Conservation (phyloP, 1,284 basidiomycete species). For the Leccinum pachyderme region DNA sequence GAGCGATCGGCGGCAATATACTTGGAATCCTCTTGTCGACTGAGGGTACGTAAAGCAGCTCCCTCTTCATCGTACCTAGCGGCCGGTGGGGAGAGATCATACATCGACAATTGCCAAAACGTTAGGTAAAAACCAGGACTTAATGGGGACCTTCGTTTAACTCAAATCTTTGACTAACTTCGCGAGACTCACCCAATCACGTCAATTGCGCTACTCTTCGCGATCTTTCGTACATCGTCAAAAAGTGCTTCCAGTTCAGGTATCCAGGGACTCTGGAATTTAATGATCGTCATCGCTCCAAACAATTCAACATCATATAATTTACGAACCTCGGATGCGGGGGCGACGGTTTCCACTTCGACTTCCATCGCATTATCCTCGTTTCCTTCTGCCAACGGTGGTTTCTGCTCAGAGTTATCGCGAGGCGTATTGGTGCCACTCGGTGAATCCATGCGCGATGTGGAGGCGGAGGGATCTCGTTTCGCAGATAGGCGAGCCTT, state of each 20-base stretch:
- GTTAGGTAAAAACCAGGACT: constrained; percentile 90
- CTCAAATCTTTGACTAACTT: constrained; percentile 3
- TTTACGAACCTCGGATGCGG: constrained; percentile 23
- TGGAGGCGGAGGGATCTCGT: constrained; percentile 57
- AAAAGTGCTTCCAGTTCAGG: constrained; percentile 68
- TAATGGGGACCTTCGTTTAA: neutral
- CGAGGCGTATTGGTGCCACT: constrained; percentile 38
- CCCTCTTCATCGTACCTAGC: constrained; percentile 70
- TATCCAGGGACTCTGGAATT: constrained; percentile 68
- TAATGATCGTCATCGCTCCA: constrained; percentile 10
- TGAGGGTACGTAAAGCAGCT: constrained; percentile 53
- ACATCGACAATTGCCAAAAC: constrained; percentile 92
- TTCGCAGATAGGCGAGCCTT: constrained; percentile 75
- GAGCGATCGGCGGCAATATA: constrained; percentile 63
- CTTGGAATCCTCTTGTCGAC: constrained; percentile 60
- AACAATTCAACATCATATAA: neutral
- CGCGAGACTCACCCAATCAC: constrained; percentile 62
- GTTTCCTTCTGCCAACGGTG: constrained; percentile 31
- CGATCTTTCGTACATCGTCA: constrained; percentile 65
- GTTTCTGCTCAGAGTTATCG: constrained; percentile 39
- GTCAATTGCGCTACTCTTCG: constrained; percentile 61
- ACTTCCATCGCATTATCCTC: constrained; percentile 59
- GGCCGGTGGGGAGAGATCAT: constrained; percentile 78
- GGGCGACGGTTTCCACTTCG: constrained; percentile 28
- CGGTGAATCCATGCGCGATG: constrained; percentile 62